These are phyloP conservation scores for Salicornia ramosissima DNA, from an alignment of 148 eudicot species.

Conservation along the genomic window DNA sequence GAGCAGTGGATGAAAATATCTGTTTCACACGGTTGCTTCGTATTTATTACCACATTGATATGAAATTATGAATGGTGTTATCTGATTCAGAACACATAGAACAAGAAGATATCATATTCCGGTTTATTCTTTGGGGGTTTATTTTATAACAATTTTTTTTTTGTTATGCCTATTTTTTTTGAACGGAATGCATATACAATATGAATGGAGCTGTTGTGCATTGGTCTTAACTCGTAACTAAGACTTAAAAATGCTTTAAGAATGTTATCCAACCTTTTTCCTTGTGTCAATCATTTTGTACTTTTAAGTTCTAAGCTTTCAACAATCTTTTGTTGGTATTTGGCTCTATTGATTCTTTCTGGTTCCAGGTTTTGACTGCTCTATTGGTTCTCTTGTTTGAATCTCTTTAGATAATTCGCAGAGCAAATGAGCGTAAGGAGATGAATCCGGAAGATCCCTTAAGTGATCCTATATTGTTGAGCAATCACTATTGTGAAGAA, in stretches of 20 bases:
- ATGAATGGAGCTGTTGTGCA: background rate
- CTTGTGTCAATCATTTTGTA: background rate
- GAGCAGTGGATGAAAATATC: too few relatives aligned
- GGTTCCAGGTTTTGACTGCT: conserved; percentile 15
- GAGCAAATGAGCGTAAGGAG: conserved; percentile 72
- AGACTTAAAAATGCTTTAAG: background rate
- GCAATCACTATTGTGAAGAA: conserved; percentile 63
- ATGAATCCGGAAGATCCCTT: conserved; percentile 42
- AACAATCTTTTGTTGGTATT: background rate
- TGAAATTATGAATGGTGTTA: background rate
- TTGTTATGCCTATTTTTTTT: too few relatives aligned
- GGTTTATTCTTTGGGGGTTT: too few relatives aligned
- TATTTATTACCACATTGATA: background rate
- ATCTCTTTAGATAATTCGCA: conserved; percentile 54
- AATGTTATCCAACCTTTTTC: background rate
- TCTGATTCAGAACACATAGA: too few relatives aligned
- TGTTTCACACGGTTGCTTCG: background rate
- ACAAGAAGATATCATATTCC: too few relatives aligned
- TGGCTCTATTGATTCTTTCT: background rate
- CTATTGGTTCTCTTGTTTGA: conserved; percentile 22
- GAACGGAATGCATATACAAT: background rate
- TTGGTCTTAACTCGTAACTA: background rate
- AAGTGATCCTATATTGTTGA: conserved; percentile 56
- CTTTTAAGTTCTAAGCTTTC: background rate
- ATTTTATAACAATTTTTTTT: too few relatives aligned